These are phyloP conservation scores for Candida vaughaniae DNA, from an alignment of 805 yeast genomes.

Conservation along the genomic window DNA sequence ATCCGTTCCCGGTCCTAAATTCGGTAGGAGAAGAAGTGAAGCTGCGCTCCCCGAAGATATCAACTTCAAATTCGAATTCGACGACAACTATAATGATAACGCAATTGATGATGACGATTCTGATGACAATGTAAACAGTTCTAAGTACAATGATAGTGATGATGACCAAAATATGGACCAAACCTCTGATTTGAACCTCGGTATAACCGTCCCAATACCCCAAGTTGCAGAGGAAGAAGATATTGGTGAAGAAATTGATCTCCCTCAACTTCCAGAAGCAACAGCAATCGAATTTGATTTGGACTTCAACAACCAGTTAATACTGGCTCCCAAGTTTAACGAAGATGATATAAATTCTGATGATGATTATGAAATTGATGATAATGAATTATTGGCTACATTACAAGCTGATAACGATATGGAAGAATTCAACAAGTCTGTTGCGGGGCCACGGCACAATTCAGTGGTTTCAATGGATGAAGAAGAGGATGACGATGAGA, in stretches of 20 bases:
- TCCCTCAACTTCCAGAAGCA: conserved; percentile 9
- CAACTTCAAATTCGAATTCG: conserved; percentile 42
- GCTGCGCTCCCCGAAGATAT: conserved; percentile 44
- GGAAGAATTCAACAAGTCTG: conserved; percentile 31
- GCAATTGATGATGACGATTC: conserved; percentile 22
- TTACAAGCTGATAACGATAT: conserved; percentile 46
- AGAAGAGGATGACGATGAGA: conserved; percentile 35
- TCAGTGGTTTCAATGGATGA: conserved; percentile 33
- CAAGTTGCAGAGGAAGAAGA: conserved; percentile 46
- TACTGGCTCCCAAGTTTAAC: conserved; percentile 52
- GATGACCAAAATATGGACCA: conserved; percentile 7
- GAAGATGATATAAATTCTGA: conserved; percentile 53
- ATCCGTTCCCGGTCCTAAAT: conserved; percentile 21
- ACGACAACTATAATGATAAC: conserved; percentile 23
- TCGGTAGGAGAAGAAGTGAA: conserved; percentile 36
- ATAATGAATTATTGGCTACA: conserved; percentile 45
- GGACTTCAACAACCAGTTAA: conserved; percentile 16
- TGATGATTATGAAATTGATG: conserved; percentile 63
- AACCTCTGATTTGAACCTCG: conserved; percentile 3
- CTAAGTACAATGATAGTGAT: conserved; percentile 17
- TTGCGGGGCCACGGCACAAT: conserved; percentile 19
- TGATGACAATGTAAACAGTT: conserved; percentile 8
- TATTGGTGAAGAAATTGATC: conserved; percentile 53
- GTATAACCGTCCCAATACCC: neutral
- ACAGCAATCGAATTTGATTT: conserved; percentile 7